Evolutionary conservation across 108 stramenopile species (phyloP).

Genomic region (Aurantiochytrium sp.): DNA sequence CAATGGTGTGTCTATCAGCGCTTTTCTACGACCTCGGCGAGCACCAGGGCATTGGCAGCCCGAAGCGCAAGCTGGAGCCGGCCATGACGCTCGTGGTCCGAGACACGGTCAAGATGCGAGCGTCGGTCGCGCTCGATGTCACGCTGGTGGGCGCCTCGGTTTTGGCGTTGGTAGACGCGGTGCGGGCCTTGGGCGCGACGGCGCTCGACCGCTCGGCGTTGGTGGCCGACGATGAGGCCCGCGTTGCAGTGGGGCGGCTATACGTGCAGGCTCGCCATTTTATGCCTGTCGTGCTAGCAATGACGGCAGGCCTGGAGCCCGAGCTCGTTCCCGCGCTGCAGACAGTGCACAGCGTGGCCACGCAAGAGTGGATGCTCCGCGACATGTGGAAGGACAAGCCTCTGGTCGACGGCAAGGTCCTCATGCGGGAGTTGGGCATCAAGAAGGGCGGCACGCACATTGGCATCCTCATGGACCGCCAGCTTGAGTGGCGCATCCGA

Average conservation of each 20-base stretch:
- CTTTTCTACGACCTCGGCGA: not conserved
- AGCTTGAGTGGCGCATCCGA: not conserved
- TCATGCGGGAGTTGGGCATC: not conserved
- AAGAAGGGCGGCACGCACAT: not conserved
- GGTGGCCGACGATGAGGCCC: not conserved
- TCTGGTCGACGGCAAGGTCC: not conserved
- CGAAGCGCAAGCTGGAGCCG: not conserved
- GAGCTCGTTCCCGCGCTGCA: not conserved
- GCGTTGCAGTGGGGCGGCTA: not conserved
- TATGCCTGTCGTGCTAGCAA: not conserved
- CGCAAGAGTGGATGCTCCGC: not conserved
- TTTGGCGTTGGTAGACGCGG: not conserved
- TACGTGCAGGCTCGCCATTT: not conserved
- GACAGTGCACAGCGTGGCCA: not conserved
- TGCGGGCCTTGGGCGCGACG: too few relatives aligned
- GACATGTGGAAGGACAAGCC: constrained; percentile 17
- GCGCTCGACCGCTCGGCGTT: not conserved
- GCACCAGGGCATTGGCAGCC: not conserved
- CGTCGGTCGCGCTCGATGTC: not conserved
- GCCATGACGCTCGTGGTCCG: not conserved
- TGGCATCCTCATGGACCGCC: not conserved
- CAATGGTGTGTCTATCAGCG: not conserved
- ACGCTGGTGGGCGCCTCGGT: not conserved
- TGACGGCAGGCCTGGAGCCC: not conserved
- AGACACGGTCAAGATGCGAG: not conserved